These are phyloP conservation scores for Boletus smithii DNA, from an alignment of 1,284 basidiomycete genomes.

Conservation along the genomic window DNA sequence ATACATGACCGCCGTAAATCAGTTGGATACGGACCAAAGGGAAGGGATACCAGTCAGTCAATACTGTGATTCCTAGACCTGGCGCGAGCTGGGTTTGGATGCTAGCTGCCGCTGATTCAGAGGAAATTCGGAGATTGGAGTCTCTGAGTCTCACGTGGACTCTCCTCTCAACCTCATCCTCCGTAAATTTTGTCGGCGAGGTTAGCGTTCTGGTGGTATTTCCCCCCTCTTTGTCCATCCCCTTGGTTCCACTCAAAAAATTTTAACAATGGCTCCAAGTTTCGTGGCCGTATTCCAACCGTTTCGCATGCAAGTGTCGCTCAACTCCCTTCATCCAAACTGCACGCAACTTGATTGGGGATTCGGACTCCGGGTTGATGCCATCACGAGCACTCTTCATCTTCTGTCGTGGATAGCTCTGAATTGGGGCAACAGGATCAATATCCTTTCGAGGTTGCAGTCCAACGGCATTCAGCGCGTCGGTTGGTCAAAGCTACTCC, in stretches of 20 bases:
- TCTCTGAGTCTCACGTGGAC: no score
- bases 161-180: no score
- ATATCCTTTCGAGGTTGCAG: no score
- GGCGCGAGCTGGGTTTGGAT: no score
- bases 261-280: not conserved
- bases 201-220: no score
- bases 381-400: not conserved
- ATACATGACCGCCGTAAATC: slow-evolving; percentile 3
- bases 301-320: not conserved
- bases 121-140: no score
- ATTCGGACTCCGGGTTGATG: not conserved
- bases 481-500: no score
- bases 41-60: not conserved
- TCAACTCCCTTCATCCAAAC: not conserved
- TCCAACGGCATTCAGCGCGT: no score
- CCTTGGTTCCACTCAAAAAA: not conserved
- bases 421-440: no score
- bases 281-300: not conserved
- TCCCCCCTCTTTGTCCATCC: not conserved
- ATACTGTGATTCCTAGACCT: not conserved
- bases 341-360: no score
- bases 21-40: not conserved
- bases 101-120: no score
- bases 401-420: not conserved
- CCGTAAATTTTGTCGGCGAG: no score